A percentile compares a stretch with the other conserved stretches of the same genome.
These are phyloP conservation scores for Proliferodiscus dingleyae DNA, from an alignment of 2,329 filamentous ascomycete genomes.

Conservation along the genomic window DNA sequence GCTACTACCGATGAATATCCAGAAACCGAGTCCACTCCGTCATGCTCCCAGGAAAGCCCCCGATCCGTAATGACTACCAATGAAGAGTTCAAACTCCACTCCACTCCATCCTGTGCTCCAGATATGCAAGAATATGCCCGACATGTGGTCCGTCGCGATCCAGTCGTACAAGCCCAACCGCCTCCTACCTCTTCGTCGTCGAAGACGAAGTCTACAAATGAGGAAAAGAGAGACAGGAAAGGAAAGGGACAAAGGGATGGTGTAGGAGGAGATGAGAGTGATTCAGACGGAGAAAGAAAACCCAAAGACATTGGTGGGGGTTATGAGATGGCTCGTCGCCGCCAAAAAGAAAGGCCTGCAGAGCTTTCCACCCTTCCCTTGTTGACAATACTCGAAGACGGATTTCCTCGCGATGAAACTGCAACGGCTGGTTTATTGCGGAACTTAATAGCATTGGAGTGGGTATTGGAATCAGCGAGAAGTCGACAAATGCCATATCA, in stretches of 20 bases:
- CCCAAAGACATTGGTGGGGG: background rate
- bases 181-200: background rate
- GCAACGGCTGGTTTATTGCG: too few relatives aligned
- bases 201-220: background rate
- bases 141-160: background rate
- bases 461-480: too few relatives aligned
- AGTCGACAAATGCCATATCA: too few relatives aligned
- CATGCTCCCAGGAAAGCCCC: too few relatives aligned
- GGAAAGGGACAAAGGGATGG: background rate
- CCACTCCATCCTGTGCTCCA: background rate
- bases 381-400: too few relatives aligned
- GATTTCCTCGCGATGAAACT: too few relatives aligned
- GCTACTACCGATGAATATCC: background rate
- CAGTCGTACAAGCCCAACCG: background rate
- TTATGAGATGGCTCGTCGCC: background rate
- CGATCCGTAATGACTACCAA: too few relatives aligned
- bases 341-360: background rate
- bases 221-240: background rate
- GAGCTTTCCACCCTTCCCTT: background rate
- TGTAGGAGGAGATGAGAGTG: background rate
- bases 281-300: conserved; percentile 3
- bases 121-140: background rate
- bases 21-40: too few relatives aligned
- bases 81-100: too few relatives aligned
- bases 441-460: too few relatives aligned